Evolutionary conservation across 257 asterid species (phyloP), one percentile per base, ranked within the genome.

Genomic region (Petrea volubilis): DNA sequence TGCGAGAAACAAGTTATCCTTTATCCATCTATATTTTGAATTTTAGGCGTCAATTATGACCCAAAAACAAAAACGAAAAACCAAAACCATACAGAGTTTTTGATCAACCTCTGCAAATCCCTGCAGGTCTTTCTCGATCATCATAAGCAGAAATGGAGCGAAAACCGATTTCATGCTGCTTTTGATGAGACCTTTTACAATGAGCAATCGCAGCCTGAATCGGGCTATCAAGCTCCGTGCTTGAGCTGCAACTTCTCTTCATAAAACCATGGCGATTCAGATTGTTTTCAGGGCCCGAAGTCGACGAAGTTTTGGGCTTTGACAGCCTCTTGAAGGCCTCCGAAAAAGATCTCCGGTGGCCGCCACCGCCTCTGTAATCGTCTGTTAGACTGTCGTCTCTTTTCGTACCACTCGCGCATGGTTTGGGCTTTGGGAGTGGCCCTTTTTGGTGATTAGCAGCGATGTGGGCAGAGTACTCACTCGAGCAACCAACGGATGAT

Each of bases 151-250:
- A 75, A 31, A 82, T 68, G 25, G 87, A 71, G 67, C 92, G 78
- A 66, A 83, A 53, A 33, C 79, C 60, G 28, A 74, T 28, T 31
- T 86, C 86, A 72, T 76, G 82, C 40, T 88, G 96, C 68, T 71
- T 70, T 60, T 75, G 81, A 36, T 88, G 96, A 73, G 95, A 90
- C 40, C 78, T 90, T 57, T 93, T 93, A 75, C 98, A 93, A 49
- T 93, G 93, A 27, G 95, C 96, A 78, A 93, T 93, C n/a, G 98
- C 98, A 14, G 95, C 96, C 67, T 87, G 98, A 38, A 93, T 90
- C 40, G 98, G 86, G 74, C 80, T 90, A 67, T 90, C 98, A 41
- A 65, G 33, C 60, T 93, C 98, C 18, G 87, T 68, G 68, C 72
- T 80, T 9, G 82, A 68, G 64, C 84, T 77, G 18, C 56, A 73